A percentile compares a stretch with the other conserved stretches of the same genome.
Conservation (phyloP, 2,329 filamentous ascomycete genomes). For the Incumbomyces lentus region DNA sequence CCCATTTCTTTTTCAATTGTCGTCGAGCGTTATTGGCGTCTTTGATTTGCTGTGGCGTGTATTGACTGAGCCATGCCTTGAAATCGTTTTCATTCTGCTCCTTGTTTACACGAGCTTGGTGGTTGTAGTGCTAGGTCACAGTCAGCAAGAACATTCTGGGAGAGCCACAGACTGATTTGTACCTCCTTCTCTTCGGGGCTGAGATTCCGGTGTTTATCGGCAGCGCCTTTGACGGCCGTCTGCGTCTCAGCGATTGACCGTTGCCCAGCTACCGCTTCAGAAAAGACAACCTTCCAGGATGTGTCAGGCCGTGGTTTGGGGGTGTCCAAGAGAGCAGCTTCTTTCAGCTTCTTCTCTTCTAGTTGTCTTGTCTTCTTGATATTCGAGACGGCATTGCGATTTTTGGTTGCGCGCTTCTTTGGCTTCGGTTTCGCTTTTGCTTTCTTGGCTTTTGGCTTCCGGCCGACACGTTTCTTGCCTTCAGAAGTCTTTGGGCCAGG, state of each 20-base stretch:
- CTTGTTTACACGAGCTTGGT: constrained; percentile 38
- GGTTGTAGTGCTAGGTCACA: constrained; percentile 37
- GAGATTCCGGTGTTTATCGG: constrained; percentile 26
- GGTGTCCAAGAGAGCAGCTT: constrained; percentile 19
- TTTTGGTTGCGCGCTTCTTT: constrained; percentile 23
- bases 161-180: constrained; percentile 3
- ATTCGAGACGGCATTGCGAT: constrained; percentile 19
- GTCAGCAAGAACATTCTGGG: constrained; percentile 3
- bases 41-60: constrained; percentile 48
- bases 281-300: neutral
- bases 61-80: constrained; percentile 43
- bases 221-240: constrained; percentile 10
- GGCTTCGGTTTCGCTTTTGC: constrained; percentile 21
- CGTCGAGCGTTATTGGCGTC: constrained; percentile 49
- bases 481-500: constrained; percentile 13
- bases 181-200: constrained; percentile 29
- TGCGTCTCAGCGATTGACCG: neutral
- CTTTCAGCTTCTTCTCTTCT: constrained; percentile 27
- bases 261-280: neutral
- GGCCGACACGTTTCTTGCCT: constrained; percentile 19
- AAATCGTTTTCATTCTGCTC: constrained; percentile 35
- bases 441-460: constrained; percentile 20
- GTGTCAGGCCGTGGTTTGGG: constrained; percentile 1
- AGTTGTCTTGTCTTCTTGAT: constrained; percentile 22
- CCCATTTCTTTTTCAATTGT: constrained; percentile 14